A percentile compares a stretch with the other conserved stretches of the same genome.
Conservation (phyloP, 1,284 basidiomycete genomes). For the Sporisorium scitamineum region DNA sequence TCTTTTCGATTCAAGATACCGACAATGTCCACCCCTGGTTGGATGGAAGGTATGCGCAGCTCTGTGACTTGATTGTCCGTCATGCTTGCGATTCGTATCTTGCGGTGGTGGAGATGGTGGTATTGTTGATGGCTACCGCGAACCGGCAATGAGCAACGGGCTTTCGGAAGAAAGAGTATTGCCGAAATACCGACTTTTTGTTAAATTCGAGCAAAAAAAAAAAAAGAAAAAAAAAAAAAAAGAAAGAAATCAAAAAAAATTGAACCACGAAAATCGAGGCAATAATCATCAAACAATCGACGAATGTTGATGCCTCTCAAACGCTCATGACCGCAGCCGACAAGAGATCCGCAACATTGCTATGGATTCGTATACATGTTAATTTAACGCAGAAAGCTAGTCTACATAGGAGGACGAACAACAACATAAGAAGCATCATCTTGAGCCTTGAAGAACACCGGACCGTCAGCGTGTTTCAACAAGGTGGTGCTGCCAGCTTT, state of each 20-base stretch:
- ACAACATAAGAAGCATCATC: conserved; percentile 17
- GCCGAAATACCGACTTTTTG: background rate
- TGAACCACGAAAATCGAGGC: background rate
- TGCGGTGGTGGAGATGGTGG: background rate
- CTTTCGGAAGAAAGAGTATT: background rate
- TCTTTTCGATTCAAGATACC: conserved; percentile 25
- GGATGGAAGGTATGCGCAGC: conserved; percentile 23
- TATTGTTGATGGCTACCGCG: background rate
- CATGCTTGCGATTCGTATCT: conserved; percentile 9
- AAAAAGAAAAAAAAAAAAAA: background rate
- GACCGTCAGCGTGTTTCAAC: conserved; percentile 22
- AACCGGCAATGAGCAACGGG: background rate
- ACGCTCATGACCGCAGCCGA: background rate
- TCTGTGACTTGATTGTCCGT: conserved; percentile 6
- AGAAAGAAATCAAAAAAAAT: background rate
- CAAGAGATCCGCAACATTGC: background rate
- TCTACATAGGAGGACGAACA: conserved; percentile 34
- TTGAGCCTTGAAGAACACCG: conserved; percentile 12
- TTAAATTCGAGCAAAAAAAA: background rate
- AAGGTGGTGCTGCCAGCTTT: conserved; percentile 26
- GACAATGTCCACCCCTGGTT: conserved; percentile 16
- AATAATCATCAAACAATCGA: background rate
- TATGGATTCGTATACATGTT: background rate
- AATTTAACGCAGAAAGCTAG: background rate
- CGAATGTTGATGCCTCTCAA: background rate